These are phyloP conservation scores for Sphaerulina vaccinii DNA, from an alignment of 2,329 filamentous ascomycete genomes.

Conservation along the genomic window DNA sequence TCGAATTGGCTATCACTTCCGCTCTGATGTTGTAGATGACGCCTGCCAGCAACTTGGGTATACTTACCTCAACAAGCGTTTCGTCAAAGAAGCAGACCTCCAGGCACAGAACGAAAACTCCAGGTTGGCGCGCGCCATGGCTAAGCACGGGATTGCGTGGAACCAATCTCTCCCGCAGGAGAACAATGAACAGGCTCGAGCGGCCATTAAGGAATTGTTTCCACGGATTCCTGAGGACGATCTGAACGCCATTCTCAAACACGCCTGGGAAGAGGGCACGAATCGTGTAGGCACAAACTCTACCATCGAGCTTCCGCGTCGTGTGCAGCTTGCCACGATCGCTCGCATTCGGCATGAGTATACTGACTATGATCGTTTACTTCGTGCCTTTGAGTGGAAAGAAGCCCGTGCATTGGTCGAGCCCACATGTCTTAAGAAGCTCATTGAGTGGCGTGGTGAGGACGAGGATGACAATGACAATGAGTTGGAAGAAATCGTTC, in stretches of 20 bases:
- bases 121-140: constrained; percentile 38
- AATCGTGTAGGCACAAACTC: constrained; percentile 58
- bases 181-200: constrained; percentile 52
- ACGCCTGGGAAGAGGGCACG: constrained; percentile 60
- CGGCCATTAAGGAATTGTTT: constrained; percentile 61
- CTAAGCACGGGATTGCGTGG: constrained; percentile 35
- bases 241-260: constrained; percentile 57
- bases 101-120: constrained; percentile 25
- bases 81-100: constrained; percentile 32
- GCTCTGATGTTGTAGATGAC: constrained; percentile 57
- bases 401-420: constrained; percentile 57
- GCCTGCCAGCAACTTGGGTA: constrained; percentile 55
- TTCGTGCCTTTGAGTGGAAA: constrained; percentile 52
- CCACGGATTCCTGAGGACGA: constrained; percentile 61
- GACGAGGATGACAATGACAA: constrained; percentile 46
- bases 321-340: constrained; percentile 61
- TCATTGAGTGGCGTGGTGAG: constrained; percentile 64
- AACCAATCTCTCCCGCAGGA: constrained; percentile 37
- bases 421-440: constrained; percentile 53
- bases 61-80: constrained; percentile 37
- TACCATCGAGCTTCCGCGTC: constrained; percentile 54
- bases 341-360: constrained; percentile 63
- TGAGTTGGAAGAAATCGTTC: constrained; percentile 61
- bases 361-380: constrained; percentile 61
- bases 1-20: constrained; percentile 63